These are phyloP conservation scores for Pseudocercospora fuligena DNA, from an alignment of 2,329 filamentous ascomycete genomes.

Conservation along the genomic window DNA sequence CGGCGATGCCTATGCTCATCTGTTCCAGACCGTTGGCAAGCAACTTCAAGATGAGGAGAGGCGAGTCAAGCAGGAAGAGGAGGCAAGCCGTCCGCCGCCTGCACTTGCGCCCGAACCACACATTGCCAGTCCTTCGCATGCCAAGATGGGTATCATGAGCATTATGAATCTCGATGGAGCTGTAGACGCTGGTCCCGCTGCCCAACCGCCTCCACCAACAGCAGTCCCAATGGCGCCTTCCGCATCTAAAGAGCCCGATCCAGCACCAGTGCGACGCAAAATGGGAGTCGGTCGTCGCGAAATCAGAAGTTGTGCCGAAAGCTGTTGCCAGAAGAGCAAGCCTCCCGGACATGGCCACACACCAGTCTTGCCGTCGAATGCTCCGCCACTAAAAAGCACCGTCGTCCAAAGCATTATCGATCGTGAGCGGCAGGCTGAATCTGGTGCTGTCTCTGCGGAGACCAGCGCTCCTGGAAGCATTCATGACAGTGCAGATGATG, in stretches of 20 bases:
- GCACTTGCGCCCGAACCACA: conserved; percentile 23
- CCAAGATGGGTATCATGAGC: conserved; percentile 40
- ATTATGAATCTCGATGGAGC: conserved; percentile 43
- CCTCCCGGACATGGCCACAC: conserved; percentile 23
- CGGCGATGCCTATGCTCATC: conserved; percentile 80
- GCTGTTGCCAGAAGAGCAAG: conserved; percentile 50
- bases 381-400: background rate
- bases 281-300: conserved; percentile 66
- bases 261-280: conserved; percentile 46
- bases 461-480: conserved; percentile 63
- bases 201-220: conserved; percentile 19
- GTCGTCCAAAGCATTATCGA: conserved; percentile 38
- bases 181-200: conserved; percentile 11
- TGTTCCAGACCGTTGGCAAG: conserved; percentile 71
- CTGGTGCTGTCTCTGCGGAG: conserved; percentile 43
- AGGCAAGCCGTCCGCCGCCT: conserved; percentile 27
- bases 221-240: conserved; percentile 17
- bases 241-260: conserved; percentile 20
- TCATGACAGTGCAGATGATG: conserved; percentile 59
- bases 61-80: conserved; percentile 35
- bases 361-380: conserved; percentile 15
- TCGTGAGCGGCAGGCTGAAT: conserved; percentile 20
- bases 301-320: conserved; percentile 63
- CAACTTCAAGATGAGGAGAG: conserved; percentile 56
- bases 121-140: conserved; percentile 31